phyloP scores from a whole-genome alignment of 495 filamentous ascomycete genomes.

The Trichocladium antarcticum region DNA sequence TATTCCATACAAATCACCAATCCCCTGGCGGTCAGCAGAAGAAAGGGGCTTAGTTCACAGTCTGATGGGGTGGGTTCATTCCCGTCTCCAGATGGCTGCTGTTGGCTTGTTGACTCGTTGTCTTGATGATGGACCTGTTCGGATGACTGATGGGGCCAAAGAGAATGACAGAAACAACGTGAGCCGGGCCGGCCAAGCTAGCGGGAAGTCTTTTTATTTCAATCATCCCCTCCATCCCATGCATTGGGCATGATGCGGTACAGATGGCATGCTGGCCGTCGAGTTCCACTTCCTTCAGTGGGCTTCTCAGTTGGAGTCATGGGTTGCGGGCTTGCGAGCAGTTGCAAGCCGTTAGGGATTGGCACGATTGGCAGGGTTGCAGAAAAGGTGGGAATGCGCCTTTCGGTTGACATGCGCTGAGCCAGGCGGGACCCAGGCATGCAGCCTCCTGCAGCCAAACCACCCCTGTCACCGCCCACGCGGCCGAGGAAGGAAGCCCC shows the following conservation, averaged over 20 bases:
- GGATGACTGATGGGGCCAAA: not conserved
- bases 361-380: conserved; percentile 7
- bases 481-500: not conserved
- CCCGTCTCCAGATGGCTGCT: too few species aligned
- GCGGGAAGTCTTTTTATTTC: conserved; percentile 15
- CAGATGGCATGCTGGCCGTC: not conserved
- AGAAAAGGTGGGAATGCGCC: conserved; percentile 19
- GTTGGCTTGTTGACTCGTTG: too few species aligned
- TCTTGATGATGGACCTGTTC: too few species aligned
- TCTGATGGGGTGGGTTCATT: too few species aligned
- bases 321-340: not conserved
- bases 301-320: conserved; percentile 17
- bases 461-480: conserved; percentile 12
- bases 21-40: not conserved
- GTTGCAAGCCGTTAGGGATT: conserved; percentile 3
- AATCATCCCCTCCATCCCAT: conserved; percentile 1
- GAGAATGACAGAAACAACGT: not conserved
- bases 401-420: conserved; percentile 28
- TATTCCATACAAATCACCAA: conserved; percentile 1
- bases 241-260: not conserved
- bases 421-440: not conserved
- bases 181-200: not conserved
- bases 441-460: not conserved
- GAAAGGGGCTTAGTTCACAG: too few species aligned
- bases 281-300: conserved; percentile 18